A percentile compares a stretch with the other conserved stretches of the same genome.
Evolutionary conservation across 495 filamentous ascomycete genomes (phyloP).

Genomic region (Delitschia confertaspora): DNA sequence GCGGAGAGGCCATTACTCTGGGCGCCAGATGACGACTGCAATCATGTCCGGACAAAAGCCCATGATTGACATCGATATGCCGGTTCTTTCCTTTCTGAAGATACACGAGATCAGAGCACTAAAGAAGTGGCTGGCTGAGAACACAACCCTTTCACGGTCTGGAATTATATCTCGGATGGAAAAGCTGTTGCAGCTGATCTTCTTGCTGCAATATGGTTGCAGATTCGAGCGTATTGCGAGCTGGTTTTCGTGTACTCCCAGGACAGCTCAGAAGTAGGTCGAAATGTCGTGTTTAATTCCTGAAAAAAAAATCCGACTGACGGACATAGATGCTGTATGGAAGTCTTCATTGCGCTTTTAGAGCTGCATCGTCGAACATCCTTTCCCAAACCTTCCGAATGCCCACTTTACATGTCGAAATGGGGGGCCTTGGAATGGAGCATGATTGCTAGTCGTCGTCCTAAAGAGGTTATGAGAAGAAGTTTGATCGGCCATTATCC

Average conservation of each 20-base stretch:
- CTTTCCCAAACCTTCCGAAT: background rate
- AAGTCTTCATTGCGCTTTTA: slow-evolving; percentile 9
- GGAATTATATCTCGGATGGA: slow-evolving; percentile 1
- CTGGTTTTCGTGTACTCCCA: slow-evolving; percentile 12
- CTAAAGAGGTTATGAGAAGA: background rate
- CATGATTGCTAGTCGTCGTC: background rate
- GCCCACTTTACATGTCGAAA: background rate
- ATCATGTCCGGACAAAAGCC: slow-evolving; percentile 12
- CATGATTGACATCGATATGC: slow-evolving; percentile 3
- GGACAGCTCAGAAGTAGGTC: slow-evolving; percentile 3
- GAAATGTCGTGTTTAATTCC: background rate
- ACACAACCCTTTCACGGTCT: slow-evolving; percentile 1
- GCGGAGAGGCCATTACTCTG: slow-evolving; percentile 5
- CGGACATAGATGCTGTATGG: slow-evolving; percentile 14
- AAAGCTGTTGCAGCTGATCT: slow-evolving; percentile 14
- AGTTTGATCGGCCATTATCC: slow-evolving; percentile 1
- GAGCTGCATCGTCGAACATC: slow-evolving; percentile 14
- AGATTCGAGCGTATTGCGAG: slow-evolving; percentile 10
- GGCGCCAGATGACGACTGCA: background rate
- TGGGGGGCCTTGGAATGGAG: background rate
- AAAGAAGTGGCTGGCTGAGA: slow-evolving; percentile 7
- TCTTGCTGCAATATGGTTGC: slow-evolving; percentile 7
- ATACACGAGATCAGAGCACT: slow-evolving; percentile 8
- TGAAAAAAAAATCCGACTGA: background rate
- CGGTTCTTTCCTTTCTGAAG: slow-evolving; percentile 8